Conservation (phyloP, 768 basidiomycete genomes). For the Mycena capillaripes region DNA sequence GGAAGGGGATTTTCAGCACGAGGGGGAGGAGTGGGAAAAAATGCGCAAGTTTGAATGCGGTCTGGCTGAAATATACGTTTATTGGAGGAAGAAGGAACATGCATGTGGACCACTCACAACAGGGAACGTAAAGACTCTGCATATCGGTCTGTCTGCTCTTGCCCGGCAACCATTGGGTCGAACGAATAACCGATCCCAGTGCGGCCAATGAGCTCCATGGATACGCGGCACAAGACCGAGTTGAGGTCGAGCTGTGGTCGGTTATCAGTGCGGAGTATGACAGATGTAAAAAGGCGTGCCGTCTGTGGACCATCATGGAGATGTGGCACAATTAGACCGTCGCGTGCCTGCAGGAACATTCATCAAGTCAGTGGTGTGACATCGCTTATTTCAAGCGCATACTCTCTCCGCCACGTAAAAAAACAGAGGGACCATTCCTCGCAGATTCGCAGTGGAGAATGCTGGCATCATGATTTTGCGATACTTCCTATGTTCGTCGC, state of each 20-base stretch:
- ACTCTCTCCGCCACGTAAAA: constrained; percentile 3
- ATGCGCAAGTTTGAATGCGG: too few relatives aligned
- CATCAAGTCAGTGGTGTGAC: neutral
- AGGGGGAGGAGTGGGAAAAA: too few relatives aligned
- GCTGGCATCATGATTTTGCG: constrained; percentile 21
- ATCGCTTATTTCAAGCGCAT: neutral
- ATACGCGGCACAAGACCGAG: neutral
- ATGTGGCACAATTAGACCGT: neutral
- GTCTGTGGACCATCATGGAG: neutral
- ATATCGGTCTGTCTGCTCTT: constrained; percentile 2
- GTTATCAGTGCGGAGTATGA: neutral
- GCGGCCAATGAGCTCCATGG: constrained; percentile 4
- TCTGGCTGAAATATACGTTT: too few relatives aligned
- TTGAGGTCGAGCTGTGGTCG: neutral
- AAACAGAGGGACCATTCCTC: constrained; percentile 4
- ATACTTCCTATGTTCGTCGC: constrained; percentile 9
- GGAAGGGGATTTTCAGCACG: too few relatives aligned
- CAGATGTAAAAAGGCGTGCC: neutral
- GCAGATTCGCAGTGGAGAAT: too few relatives aligned
- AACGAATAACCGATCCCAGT: too few relatives aligned
- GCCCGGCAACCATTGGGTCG: neutral
- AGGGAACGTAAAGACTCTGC: neutral
- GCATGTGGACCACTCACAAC: neutral
- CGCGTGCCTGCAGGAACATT: neutral
- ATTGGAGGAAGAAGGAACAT: too few relatives aligned